These are phyloP conservation scores for Marasmius tenuissimus DNA, from an alignment of 1,284 basidiomycete species.

Conservation along the genomic window DNA sequence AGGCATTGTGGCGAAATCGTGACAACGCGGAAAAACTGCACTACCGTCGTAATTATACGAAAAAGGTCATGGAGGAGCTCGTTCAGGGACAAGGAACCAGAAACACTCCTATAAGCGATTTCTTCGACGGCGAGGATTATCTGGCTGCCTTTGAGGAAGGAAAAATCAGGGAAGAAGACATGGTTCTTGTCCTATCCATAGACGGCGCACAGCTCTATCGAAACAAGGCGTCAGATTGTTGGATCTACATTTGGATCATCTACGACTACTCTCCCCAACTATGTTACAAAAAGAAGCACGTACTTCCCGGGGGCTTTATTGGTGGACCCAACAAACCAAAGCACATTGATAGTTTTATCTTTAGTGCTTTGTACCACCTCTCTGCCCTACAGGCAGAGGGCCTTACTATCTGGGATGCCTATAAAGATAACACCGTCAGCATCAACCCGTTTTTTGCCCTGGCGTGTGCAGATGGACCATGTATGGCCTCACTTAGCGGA, in stretches of 20 bases:
- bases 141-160: conserved; percentile 14
- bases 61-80: conserved; percentile 10
- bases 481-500: conserved; percentile 20
- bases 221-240: conserved; percentile 27
- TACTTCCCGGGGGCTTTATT: conserved; percentile 27
- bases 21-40: conserved; percentile 18
- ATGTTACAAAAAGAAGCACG: conserved; percentile 26
- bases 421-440: no score
- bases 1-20: conserved; percentile 18
- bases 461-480: conserved; percentile 27
- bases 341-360: conserved; percentile 28
- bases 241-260: conserved; percentile 32
- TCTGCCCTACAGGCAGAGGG: conserved; percentile 17
- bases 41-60: conserved; percentile 13
- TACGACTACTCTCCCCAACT: conserved; percentile 21
- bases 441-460: conserved; percentile 14
- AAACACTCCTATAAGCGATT: conserved; percentile 11
- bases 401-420: conserved; percentile 17
- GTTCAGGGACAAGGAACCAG: conserved; percentile 6
- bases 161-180: conserved; percentile 20
- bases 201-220: conserved; percentile 32
- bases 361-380: conserved; percentile 21
- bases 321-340: conserved; percentile 30
- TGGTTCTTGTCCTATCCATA: conserved; percentile 26
- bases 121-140: conserved; percentile 19